phyloP scores from a whole-genome alignment of 2,329 filamentous ascomycete species.

The Pseudogymnoascus pannorum region DNA sequence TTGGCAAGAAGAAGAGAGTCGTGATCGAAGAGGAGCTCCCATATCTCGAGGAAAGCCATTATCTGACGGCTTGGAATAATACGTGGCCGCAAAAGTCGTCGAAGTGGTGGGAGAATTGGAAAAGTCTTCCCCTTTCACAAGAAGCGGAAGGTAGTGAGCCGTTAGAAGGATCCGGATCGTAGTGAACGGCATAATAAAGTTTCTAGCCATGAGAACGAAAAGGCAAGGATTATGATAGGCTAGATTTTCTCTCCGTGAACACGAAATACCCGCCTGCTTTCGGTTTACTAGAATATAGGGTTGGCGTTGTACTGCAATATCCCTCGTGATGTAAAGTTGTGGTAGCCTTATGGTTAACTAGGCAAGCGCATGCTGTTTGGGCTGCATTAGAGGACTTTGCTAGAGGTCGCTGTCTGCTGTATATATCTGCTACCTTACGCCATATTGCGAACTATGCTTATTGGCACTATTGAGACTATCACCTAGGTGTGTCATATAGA shows the following conservation, averaged over 20 bases:
- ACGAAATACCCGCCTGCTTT: not conserved
- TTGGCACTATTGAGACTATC: no score
- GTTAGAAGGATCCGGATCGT: not conserved
- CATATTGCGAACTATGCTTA: no score
- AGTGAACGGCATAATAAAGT: not conserved
- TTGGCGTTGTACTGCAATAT: no score
- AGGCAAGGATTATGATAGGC: not conserved
- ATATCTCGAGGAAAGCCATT: not conserved
- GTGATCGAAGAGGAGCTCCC: not conserved
- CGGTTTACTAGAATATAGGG: not conserved
- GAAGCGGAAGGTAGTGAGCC: not conserved
- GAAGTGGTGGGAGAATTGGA: not conserved
- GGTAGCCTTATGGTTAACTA: no score
- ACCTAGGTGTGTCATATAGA: no score
- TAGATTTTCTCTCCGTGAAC: not conserved
- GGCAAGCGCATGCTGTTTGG: no score
- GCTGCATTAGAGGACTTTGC: no score
- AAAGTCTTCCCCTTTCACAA: not conserved
- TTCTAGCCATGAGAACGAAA: not conserved
- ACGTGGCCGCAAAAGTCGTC: not conserved
- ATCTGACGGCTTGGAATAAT: not conserved
- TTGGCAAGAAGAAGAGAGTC: not conserved
- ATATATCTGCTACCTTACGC: no score
- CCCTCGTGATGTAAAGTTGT: no score
- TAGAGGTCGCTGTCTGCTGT: no score